These are phyloP conservation scores for Scolecobasidium constrictum DNA, from an alignment of 2,329 filamentous ascomycete genomes.

Conservation along the genomic window DNA sequence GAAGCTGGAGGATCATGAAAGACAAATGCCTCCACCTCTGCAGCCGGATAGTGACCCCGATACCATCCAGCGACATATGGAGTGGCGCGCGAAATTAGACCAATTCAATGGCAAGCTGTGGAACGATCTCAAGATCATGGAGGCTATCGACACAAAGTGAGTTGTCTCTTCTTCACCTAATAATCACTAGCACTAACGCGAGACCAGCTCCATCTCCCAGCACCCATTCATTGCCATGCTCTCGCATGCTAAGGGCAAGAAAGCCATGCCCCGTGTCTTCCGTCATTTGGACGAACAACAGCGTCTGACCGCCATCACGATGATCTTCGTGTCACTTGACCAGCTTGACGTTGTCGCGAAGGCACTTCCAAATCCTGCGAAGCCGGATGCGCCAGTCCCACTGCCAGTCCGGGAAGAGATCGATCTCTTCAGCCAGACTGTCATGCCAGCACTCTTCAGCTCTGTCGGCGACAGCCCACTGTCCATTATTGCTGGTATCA, in stretches of 20 bases:
- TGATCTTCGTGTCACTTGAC: slow-evolving; percentile 90
- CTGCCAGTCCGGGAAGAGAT: slow-evolving; percentile 74
- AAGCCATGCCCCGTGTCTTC: slow-evolving; percentile 89
- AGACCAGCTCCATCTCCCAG: slow-evolving; percentile 51
- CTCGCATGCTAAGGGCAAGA: slow-evolving; percentile 92
- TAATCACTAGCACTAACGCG: slow-evolving; percentile 11
- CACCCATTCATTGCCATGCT: slow-evolving; percentile 96
- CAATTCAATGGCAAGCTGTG: slow-evolving; percentile 72
- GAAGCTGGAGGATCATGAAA: slow-evolving; percentile 87
- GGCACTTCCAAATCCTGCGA: slow-evolving; percentile 46
- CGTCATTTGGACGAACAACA: slow-evolving; percentile 86
- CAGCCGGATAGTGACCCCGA: slow-evolving; percentile 55
- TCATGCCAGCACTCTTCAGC: slow-evolving; percentile 81
- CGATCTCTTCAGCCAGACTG: slow-evolving; percentile 76
- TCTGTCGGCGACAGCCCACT: slow-evolving; percentile 87
- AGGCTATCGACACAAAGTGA: slow-evolving; percentile 59
- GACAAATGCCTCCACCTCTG: slow-evolving; percentile 60
- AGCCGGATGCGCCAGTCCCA: slow-evolving; percentile 28
- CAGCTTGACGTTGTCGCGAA: slow-evolving; percentile 80
- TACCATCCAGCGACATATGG: slow-evolving; percentile 60
- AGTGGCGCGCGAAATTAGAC: slow-evolving; percentile 65
- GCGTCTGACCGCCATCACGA: slow-evolving; percentile 86
- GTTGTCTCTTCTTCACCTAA: slow-evolving; percentile 14
- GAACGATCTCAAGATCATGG: slow-evolving; percentile 81
- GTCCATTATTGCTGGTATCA: slow-evolving; percentile 79